Percentiles rank a stretch among this genome's conserved stretches.
phyloP scores from a whole-genome alignment of 495 filamentous ascomycete species.

The Aspergillus haitiensis region DNA sequence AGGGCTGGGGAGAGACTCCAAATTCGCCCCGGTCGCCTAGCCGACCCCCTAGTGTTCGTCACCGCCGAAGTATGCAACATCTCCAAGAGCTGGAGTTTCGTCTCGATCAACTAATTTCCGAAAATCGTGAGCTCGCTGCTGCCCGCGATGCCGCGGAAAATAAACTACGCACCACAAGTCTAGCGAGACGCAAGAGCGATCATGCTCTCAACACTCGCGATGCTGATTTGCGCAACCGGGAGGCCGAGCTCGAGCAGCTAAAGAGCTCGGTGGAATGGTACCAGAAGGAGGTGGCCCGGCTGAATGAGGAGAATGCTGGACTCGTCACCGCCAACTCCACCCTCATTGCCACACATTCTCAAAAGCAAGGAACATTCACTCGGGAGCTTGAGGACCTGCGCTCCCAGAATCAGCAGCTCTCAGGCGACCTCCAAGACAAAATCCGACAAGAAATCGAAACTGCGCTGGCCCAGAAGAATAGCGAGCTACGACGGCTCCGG shows the following conservation, averaged over 20 bases:
- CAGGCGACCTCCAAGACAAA: constrained; percentile 61
- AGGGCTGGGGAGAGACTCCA: constrained; percentile 91
- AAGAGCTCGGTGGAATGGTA: constrained; percentile 73
- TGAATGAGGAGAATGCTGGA: constrained; percentile 72
- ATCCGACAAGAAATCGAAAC: constrained; percentile 60
- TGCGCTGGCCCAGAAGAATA: constrained; percentile 69
- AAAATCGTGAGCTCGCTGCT: constrained; percentile 75
- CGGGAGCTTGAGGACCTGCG: constrained; percentile 66
- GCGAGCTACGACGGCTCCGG: constrained; percentile 73
- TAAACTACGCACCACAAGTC: constrained; percentile 56
- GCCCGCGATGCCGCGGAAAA: constrained; percentile 69
- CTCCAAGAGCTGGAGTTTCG: constrained; percentile 72
- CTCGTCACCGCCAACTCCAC: constrained; percentile 68
- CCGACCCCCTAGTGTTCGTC: constrained; percentile 91
- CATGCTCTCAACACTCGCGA: constrained; percentile 58
- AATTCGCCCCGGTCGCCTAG: constrained; percentile 91
- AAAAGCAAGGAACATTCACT: constrained; percentile 56
- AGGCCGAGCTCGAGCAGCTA: constrained; percentile 79
- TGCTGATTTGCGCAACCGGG: constrained; percentile 56
- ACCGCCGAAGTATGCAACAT: constrained; percentile 94
- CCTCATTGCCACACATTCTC: constrained; percentile 63
- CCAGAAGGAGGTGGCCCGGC: constrained; percentile 71
- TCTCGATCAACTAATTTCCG: constrained; percentile 76
- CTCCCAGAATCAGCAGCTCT: constrained; percentile 57
- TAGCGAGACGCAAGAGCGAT: constrained; percentile 52